These are phyloP conservation scores for Ogataea parapolymorpha DNA, from an alignment of 805 yeast species.

Conservation along the genomic window DNA sequence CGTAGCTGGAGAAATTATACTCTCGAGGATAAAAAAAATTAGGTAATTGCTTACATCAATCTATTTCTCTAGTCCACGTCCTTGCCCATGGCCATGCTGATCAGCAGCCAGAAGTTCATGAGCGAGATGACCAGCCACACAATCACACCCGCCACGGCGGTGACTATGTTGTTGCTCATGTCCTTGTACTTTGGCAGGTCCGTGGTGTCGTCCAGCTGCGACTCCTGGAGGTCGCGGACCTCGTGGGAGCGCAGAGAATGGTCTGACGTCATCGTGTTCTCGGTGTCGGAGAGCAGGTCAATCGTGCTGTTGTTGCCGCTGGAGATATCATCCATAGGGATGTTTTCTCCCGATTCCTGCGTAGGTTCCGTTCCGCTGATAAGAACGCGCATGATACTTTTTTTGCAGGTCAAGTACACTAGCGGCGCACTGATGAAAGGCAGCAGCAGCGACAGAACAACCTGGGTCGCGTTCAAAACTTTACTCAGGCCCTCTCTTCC, in stretches of 20 bases:
- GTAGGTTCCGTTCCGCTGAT: conserved; percentile 11
- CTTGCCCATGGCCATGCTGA: conserved; percentile 33
- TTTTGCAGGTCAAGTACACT: conserved; percentile 73
- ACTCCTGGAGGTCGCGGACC: too few species aligned
- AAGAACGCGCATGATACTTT: conserved; percentile 36
- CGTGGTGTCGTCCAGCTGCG: conserved; percentile 1
- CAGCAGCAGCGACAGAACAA: conserved; percentile 70
- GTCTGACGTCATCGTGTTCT: background rate
- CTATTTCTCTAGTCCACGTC: conserved; percentile 19
- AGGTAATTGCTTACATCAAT: background rate
- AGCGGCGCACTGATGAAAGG: conserved; percentile 90
- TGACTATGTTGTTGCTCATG: conserved; percentile 62
- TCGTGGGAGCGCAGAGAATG: too few species aligned
- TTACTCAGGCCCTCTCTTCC: conserved; percentile 81
- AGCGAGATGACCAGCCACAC: conserved; percentile 72
- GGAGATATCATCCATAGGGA: conserved; percentile 10
- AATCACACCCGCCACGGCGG: conserved; percentile 51
- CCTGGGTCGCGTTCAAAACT: conserved; percentile 79
- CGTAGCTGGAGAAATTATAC: too few species aligned
- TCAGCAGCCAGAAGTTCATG: conserved; percentile 67
- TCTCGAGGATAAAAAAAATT: too few species aligned
- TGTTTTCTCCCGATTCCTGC: conserved; percentile 1
- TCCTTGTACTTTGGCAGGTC: conserved; percentile 41
- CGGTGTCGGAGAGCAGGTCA: conserved; percentile 7
- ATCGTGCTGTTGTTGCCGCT: conserved; percentile 14